These are phyloP conservation scores for Myriosclerotinia scirpicola DNA, from an alignment of 2,329 filamentous ascomycete genomes.

Conservation along the genomic window DNA sequence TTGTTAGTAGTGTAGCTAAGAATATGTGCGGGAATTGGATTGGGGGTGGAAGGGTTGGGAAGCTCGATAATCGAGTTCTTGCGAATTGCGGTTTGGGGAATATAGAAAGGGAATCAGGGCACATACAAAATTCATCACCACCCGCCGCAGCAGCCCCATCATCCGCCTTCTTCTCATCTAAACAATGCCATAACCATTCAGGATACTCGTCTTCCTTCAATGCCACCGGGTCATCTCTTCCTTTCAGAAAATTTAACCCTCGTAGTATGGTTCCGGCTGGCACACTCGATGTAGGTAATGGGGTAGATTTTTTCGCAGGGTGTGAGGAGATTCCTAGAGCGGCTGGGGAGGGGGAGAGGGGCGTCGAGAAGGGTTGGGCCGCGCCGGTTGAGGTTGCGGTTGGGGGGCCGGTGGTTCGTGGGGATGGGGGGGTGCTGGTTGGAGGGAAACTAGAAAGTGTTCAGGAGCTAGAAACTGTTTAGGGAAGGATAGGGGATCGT, in stretches of 20 bases:
- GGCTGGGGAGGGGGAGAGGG: slow-evolving; percentile 36
- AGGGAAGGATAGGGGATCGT: too few relatives aligned
- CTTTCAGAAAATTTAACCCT: slow-evolving; percentile 78
- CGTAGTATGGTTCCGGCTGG: slow-evolving; percentile 67
- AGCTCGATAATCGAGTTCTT: neutral
- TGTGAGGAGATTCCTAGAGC: slow-evolving; percentile 12
- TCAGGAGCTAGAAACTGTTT: too few relatives aligned
- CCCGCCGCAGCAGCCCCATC: slow-evolving; percentile 50
- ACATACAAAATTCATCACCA: slow-evolving; percentile 79
- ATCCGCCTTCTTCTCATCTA: slow-evolving; percentile 61
- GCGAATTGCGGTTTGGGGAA: neutral
- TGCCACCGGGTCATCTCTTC: slow-evolving; percentile 70
- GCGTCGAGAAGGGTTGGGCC: slow-evolving; percentile 41
- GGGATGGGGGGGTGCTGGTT: too few relatives aligned
- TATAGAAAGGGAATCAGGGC: neutral
- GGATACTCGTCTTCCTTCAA: slow-evolving; percentile 75
- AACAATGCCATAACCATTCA: slow-evolving; percentile 73
- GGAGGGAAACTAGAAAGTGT: too few relatives aligned
- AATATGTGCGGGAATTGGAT: neutral
- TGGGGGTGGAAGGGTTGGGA: neutral
- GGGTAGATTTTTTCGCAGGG: slow-evolving; percentile 16
- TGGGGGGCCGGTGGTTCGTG: slow-evolving; percentile 27
- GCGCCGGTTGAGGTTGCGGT: slow-evolving; percentile 36
- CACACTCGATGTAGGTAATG: slow-evolving; percentile 29
- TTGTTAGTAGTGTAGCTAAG: slow-evolving; percentile 11